Evolutionary conservation across 805 yeast genomes (phyloP), one percentile per base, ranked within the genome.

Genomic region (Metschnikowia borealis): DNA sequence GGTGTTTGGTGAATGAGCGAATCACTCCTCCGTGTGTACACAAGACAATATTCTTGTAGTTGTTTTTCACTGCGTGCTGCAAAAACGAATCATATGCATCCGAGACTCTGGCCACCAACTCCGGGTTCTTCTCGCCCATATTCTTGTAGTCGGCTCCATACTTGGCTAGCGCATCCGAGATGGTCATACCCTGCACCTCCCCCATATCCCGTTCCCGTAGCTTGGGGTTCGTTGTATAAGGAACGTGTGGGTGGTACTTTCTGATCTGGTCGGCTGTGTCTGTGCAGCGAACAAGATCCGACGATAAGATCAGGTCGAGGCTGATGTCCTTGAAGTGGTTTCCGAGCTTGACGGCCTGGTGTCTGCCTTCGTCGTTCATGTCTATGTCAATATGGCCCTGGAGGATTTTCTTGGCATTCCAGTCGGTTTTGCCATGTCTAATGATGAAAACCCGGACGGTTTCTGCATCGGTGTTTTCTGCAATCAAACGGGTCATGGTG

Each of bases 21-120:
- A 89, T 83, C 1, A 86, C 85, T 7, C 96, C 96, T 18, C 96
- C 96, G 63, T 89, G 96, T 13, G 89, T 81, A 50, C 89, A 80
- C 18, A 87, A 52, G 13, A 83, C 70, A 2, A 85, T 75, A 57
- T 86, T 87, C 45, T 66, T 67, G 49, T 66, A 62, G 21, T 65
- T 65, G 1, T 67, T 60, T 0, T 56, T 57, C 3, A 64, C 58
- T 2, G 77, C 66, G 26, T 68, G 70, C 8, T 71, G 67, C 3
- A 82, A 62, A 0, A 80, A 66, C 1, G 52, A 46, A 20, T 71
- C 64, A 71, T 85, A 77, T 45, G 75, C 81, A 5, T 57, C 48
- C 7, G 68, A 66, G 5, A 88, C 70, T 50, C 96, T 71, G 1
- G 52, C 62, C 29, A 77, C 59, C 49, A 87, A 75, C 14, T 65